phyloP scores from a whole-genome alignment of 306 rosid species.

The Cucumis hystrix region DNA sequence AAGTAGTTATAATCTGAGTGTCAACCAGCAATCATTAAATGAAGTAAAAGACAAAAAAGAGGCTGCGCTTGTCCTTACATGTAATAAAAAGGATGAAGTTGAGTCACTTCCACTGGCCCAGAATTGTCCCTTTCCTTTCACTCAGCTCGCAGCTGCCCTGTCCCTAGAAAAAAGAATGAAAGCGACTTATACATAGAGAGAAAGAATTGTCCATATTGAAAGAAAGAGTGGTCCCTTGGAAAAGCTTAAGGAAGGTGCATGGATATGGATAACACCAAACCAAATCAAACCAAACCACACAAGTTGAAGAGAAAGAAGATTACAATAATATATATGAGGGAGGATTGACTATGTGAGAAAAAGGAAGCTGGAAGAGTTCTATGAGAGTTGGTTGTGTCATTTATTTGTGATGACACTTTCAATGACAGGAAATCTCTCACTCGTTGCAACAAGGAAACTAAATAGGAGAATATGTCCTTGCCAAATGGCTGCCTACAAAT shows the following conservation, averaged over 20 bases:
- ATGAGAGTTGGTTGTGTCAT: neutral
- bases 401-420: neutral
- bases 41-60: slow-evolving; percentile 3
- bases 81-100: neutral
- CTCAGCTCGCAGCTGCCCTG: neutral
- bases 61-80: slow-evolving; percentile 8
- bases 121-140: neutral
- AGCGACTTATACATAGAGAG: neutral
- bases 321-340: neutral
- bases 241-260: neutral
- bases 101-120: neutral
- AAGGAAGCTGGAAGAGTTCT: neutral
- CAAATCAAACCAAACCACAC: neutral
- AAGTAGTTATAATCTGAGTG: neutral
- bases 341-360: neutral
- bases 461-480: neutral
- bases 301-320: neutral
- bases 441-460: neutral
- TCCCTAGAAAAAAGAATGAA: neutral
- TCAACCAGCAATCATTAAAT: neutral
- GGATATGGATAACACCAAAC: neutral
- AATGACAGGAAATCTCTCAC: neutral
- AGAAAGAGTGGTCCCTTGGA: neutral
- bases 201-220: neutral
- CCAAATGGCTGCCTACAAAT: too few species aligned